Evolutionary conservation across 177 flowering plant species (phyloP), one percentile per base, ranked within the genome.

Genomic region (Vitis hybrid): DNA sequence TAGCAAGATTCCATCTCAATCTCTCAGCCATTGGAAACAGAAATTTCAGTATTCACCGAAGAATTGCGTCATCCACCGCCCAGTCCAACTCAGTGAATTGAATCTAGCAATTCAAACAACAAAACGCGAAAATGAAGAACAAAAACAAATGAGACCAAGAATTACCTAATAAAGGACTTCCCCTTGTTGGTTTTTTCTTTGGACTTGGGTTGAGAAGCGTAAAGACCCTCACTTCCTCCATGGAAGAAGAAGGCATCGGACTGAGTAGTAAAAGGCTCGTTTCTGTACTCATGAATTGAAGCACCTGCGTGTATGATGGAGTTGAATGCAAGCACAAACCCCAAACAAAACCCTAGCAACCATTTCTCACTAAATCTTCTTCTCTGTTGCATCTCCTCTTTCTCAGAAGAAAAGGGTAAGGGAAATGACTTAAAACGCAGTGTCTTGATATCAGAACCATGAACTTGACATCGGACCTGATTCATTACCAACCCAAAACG

Each of bases 161-260:
- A 19, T 3, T 70, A 93, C 97, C 93, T 87, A 66, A 93, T 88
- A 73, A 85, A 88, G 18, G 96, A 87, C 67, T 84, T 85, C 9
- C 97, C 97, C 34, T 78, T 69, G 62, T 77, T 75, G 55, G 86
- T 65, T 49, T 78, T 78, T 4, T 73, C 70, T 11, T 82, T 84
- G n/a, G 72, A 12, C 67, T 79, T 82, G 30, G 30, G 30, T 26
- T 26, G 30, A 39, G 98, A 90, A 75, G 96, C 94, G 69, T 84
- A 88, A n/a, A 95, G 88, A 1, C 96, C 99, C 65, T 95, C 98
- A 63, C 94, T 91, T 21, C 99, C 97, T 63, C 98, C 99, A 79
- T 93, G 97, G 85, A 95, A 95, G 85, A 93, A 91, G 91, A 79
- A 88, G 11, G 97, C 84, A 65, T 91, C 84, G 56, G 83, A 75